Evolutionary conservation across 495 filamentous ascomycete genomes (phyloP).

Genomic region (Diplogelasinospora grovesii): DNA sequence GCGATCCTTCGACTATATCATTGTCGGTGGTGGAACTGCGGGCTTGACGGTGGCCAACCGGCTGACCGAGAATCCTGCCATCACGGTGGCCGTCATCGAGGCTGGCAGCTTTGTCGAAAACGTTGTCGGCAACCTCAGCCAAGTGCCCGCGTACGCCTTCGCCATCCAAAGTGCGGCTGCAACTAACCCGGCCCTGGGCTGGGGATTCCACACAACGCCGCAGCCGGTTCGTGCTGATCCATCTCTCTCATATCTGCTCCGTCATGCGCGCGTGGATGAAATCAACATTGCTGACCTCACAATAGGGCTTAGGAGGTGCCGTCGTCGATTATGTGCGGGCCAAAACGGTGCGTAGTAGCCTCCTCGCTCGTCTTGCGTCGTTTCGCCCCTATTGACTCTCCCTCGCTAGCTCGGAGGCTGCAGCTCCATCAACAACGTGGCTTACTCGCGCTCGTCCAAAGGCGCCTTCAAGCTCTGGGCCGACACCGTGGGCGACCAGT

Average conservation of each 20-base stretch:
- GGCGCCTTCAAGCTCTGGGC: constrained; percentile 49
- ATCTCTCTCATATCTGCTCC: not conserved
- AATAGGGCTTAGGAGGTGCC: too few species aligned
- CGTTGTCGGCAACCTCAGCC: not conserved
- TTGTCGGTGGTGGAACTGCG: constrained; percentile 1
- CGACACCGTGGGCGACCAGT: constrained; percentile 46
- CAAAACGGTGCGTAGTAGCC: too few species aligned
- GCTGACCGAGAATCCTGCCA: not conserved
- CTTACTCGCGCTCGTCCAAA: not conserved
- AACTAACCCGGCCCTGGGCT: not conserved
- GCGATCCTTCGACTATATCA: constrained; percentile 3
- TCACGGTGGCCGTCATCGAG: not conserved
- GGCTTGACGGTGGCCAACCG: constrained; percentile 4
- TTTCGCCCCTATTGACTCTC: too few species aligned
- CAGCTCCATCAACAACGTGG: not conserved
- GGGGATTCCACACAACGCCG: not conserved
- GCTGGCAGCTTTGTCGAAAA: not conserved
- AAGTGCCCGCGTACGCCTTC: not conserved
- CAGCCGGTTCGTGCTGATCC: not conserved
- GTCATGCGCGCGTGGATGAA: too few species aligned
- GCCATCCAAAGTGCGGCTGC: not conserved
- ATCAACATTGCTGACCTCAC: too few species aligned
- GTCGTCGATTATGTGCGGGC: too few species aligned
- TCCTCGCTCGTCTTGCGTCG: too few species aligned
- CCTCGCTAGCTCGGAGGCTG: not conserved